Base-by-base conservation (phyloP, 371 early-diverging fungal species). In the Apophysomyces variabilis region DNA sequence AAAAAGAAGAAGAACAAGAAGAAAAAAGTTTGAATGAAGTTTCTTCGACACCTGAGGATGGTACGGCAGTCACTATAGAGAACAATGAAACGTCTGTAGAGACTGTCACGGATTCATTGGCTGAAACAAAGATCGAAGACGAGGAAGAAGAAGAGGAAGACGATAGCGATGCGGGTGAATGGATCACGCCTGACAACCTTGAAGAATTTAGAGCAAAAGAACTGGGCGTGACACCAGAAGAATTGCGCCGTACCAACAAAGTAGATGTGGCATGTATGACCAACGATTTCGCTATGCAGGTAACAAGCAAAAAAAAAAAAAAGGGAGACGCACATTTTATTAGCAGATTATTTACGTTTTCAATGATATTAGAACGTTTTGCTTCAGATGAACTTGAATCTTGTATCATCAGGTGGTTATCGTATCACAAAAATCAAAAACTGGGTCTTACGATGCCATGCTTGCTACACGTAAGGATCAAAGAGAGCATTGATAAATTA, bases 261-360 rank as follows among this genome's bases (percentile, higher is more conserved):
- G 79, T 90, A 68, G 76, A 80, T 35, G 97, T 96, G 4, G 96
- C 93, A 9, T 97, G 97, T 78, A 92, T 95, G 67, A 95, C 98
- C 0, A 77, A 87, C 5, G 99, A 99, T 86, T 99, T 93, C 76
- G 96, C 98, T 16, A 95, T 98, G 95, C 98, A 97, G 81, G 89
- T 88, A 66, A 65, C 58, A 39, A 7, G 32, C 1, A 1, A 43
- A 12, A 9, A 5, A 38, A 18, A 16, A 18, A 26, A 37, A 14
- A 43, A 3, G 26, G 26, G 26, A 26, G 26, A 1, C 3, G 32
- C 32, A 26, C 32, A 26, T 3, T 26, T n/a, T 45, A 32, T 37
- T 56, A 12, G 35, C 41, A 47, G 79, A 45, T 37, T 26, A 14
- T 32, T 60, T n/a, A 43, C 18, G 39, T 26, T 26, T 26, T 26